Evolutionary conservation across 2,329 filamentous ascomycete genomes (phyloP).

Genomic region (Talaromyces sp.): DNA sequence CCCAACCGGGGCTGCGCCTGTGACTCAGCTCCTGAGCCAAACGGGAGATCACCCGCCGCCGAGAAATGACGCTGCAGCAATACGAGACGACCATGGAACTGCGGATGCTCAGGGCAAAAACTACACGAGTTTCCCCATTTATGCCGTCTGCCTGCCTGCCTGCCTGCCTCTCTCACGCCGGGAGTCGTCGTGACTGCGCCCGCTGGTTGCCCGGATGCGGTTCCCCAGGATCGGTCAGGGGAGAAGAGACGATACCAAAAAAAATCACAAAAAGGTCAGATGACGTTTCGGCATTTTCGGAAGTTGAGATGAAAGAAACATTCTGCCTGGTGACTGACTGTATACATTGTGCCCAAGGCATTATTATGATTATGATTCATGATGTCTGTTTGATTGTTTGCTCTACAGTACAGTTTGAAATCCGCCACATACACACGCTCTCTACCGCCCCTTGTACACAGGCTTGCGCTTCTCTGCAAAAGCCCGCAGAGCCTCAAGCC

Average conservation of each 20-base stretch:
- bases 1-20: not conserved
- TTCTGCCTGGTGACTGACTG: not conserved
- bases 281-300: not conserved
- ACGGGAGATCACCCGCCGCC: not conserved
- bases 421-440: not conserved
- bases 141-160: not conserved
- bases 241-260: not conserved
- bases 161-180: not conserved
- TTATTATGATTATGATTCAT: not conserved
- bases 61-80: not conserved
- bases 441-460: constrained; percentile 52
- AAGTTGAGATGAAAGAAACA: not conserved
- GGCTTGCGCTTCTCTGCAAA: constrained; percentile 74
- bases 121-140: not conserved
- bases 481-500: constrained; percentile 79
- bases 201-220: not conserved
- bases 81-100: not conserved
- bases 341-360: not conserved
- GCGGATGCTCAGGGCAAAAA: not conserved
- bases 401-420: not conserved
- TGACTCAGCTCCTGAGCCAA: not conserved
- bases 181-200: not conserved
- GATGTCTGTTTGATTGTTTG: not conserved
- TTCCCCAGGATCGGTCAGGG: not conserved
- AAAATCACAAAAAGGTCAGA: not conserved